Evolutionary conservation across 2,329 filamentous ascomycete species (phyloP).

Genomic region (Myotisia sp.): DNA sequence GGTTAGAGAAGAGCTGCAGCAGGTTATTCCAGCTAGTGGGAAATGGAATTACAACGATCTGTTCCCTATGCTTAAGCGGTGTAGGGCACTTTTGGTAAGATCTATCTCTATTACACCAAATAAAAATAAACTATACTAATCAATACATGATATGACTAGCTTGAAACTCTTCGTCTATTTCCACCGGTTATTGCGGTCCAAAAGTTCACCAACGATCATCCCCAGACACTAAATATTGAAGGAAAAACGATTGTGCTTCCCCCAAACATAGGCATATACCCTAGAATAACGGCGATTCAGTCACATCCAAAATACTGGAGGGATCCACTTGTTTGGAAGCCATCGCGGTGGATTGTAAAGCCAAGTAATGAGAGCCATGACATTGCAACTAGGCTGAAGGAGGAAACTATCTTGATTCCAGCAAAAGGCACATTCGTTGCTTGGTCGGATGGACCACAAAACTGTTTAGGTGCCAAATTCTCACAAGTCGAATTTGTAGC

Average conservation of each 20-base stretch:
- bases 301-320: neutral
- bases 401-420: slow-evolving; percentile 16
- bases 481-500: slow-evolving; percentile 42
- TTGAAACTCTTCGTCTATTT: slow-evolving; percentile 33
- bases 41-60: neutral
- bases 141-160: slow-evolving; percentile 13
- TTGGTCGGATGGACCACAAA: slow-evolving; percentile 37
- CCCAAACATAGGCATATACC: neutral
- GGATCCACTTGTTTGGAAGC: neutral
- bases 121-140: neutral
- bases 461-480: slow-evolving; percentile 42
- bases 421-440: slow-evolving; percentile 32
- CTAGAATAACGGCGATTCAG: neutral
- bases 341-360: neutral
- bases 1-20: slow-evolving; percentile 37
- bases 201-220: neutral
- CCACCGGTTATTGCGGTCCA: slow-evolving; percentile 18
- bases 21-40: slow-evolving; percentile 18
- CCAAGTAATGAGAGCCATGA: neutral
- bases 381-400: neutral
- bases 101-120: neutral
- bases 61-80: neutral
- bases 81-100: neutral
- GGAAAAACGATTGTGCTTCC: neutral
- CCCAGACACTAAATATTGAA: neutral